Evolutionary conservation across 1,284 basidiomycete species (phyloP), one percentile per base, ranked within the genome.

Genomic region (Tilletia caries): DNA sequence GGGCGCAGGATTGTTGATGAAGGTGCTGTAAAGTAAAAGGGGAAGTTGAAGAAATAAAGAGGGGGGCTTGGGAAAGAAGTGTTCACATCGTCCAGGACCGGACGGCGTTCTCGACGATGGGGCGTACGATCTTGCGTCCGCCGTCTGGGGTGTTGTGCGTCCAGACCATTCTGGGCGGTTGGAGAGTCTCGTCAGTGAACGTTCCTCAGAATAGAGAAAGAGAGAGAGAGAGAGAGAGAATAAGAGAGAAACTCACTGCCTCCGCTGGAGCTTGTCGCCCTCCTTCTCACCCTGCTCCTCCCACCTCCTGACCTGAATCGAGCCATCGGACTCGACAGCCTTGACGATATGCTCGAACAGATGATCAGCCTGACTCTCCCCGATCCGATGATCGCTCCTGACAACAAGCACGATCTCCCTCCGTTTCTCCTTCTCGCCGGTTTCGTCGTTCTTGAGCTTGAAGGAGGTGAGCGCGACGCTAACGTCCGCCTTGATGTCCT

Each of bases 51-150:
- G n/a, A n/a, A n/a, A n/a, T n/a, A n/a, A n/a, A 18, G 5, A 23
- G 46, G 3, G 46, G 46, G 20, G 46, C 5, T 4, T 23, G 18
- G 6, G 46, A 5, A 50, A n/a, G 46, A 3, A 50, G 43, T 20
- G 10, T 50, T 62, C 32, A 67, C 67, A 67, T 34, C 25, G 20
- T 34, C 76, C 78, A 78, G 15, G 58, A 66, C n/a, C 68, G 67
- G 27, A 78, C 75, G 13, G 78, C 78, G 6, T 71, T 67, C 65
- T 79, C 78, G n/a, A 80, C 73, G 66, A 79, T 74, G 23, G 78
- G 78, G 1, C 78, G 67, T 4, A 80, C 71, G 18, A 80, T 66
- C 65, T 80, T 80, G 18, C 78, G 65, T 0, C 78, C 78, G 2
- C 77, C 78, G 41, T 58, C 58, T 8, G 65, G 54, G 12, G 66